phyloP scores from a whole-genome alignment of 2,329 filamentous ascomycete species.

The Hypomyces rosellus region DNA sequence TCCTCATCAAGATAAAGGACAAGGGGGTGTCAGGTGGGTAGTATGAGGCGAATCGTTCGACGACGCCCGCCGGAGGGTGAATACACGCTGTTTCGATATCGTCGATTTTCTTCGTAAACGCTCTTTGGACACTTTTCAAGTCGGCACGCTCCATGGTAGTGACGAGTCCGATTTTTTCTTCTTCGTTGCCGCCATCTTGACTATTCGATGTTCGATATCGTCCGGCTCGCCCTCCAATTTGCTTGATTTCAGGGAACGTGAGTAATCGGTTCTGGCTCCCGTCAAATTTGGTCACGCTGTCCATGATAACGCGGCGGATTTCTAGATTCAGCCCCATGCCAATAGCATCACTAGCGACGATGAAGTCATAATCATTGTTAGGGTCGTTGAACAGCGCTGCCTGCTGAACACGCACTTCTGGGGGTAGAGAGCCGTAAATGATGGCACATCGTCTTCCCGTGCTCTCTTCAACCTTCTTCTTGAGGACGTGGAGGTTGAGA shows the following conservation, averaged over 20 bases:
- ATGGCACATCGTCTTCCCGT: constrained; percentile 82
- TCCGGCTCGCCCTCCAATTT: constrained; percentile 89
- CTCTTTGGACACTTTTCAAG: constrained; percentile 52
- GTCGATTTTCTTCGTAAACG: constrained; percentile 57
- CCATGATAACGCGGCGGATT: constrained; percentile 86
- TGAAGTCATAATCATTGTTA: constrained; percentile 87
- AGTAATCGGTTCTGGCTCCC: constrained; percentile 53
- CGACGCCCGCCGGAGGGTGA: constrained; percentile 60
- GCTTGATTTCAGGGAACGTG: constrained; percentile 74
- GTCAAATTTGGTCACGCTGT: constrained; percentile 67
- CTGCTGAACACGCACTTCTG: constrained; percentile 87
- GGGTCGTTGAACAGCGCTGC: constrained; percentile 92
- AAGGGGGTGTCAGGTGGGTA: constrained; percentile 78
- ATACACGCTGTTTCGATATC: constrained; percentile 68
- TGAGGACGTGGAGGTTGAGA: constrained; percentile 72
- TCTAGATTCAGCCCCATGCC: constrained; percentile 95
- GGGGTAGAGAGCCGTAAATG: constrained; percentile 85
- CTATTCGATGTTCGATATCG: constrained; percentile 64
- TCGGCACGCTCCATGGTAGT: constrained; percentile 72
- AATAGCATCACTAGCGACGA: constrained; percentile 92
- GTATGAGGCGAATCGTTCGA: constrained; percentile 73
- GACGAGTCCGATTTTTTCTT: constrained; percentile 61
- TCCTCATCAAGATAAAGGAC: constrained; percentile 70
- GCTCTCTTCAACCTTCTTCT: constrained; percentile 64
- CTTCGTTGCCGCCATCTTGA: constrained; percentile 9